These are phyloP conservation scores for Chamaecrista fasciculata DNA, from an alignment of 306 rosid genomes.

Conservation along the genomic window DNA sequence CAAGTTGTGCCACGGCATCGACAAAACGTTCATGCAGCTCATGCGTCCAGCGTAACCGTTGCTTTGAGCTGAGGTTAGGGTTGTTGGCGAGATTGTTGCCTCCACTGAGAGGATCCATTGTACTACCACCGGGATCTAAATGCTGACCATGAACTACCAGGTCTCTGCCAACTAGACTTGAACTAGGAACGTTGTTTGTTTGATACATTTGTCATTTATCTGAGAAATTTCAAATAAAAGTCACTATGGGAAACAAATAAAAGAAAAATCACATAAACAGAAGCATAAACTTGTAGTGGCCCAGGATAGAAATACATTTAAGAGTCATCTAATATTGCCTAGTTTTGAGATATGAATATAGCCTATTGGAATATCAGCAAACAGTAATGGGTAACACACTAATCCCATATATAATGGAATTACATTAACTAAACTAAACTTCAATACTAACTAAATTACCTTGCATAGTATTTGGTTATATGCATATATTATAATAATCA, in stretches of 20 bases:
- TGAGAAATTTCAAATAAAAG: constrained; percentile 29
- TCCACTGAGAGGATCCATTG: constrained; percentile 75
- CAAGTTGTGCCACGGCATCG: constrained; percentile 97
- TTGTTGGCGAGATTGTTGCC: constrained; percentile 56
- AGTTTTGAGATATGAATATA: neutral
- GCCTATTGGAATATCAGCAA: neutral
- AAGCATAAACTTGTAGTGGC: neutral
- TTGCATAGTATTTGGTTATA: neutral
- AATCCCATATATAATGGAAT: constrained; percentile 4
- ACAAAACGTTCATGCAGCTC: constrained; percentile 96
- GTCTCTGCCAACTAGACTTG: constrained; percentile 47
- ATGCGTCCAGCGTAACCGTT: constrained; percentile 92
- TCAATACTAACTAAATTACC: neutral
- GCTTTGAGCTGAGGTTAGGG: constrained; percentile 78
- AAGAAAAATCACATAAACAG: neutral
- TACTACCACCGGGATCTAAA: constrained; percentile 50
- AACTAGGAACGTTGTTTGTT: constrained; percentile 50
- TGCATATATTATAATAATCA: neutral
- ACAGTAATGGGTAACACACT: constrained; percentile 7
- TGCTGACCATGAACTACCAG: constrained; percentile 58
- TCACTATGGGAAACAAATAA: constrained; percentile 19
- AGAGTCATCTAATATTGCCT: constrained; percentile 1
- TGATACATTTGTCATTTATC: constrained; percentile 79
- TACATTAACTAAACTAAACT: constrained; percentile 3
- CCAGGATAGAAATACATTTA: constrained; percentile 14